Conservation (phyloP, 768 basidiomycete species). For the Pholiota molesta region DNA sequence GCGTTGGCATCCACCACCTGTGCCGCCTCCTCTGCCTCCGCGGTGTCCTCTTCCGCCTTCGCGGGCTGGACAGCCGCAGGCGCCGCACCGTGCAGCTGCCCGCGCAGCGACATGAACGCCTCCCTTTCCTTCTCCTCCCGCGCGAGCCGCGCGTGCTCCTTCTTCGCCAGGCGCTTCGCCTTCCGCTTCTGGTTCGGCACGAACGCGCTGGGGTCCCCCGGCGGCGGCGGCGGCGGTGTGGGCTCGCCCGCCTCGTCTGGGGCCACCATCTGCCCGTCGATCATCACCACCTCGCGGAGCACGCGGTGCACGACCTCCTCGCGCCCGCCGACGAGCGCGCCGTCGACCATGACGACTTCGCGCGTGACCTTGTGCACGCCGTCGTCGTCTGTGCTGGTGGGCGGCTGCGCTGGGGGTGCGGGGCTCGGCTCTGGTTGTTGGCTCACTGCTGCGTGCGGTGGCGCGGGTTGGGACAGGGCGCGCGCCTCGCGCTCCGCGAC, state of each 20-base stretch:
- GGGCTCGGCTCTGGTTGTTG: not conserved
- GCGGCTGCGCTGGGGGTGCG: not conserved
- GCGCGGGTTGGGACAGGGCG: not conserved
- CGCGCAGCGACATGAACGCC: slow-evolving; percentile 9
- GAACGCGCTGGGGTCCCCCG: not conserved
- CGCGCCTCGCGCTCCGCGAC: slow-evolving; percentile 17
- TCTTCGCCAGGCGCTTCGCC: slow-evolving; percentile 17
- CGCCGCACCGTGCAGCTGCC: slow-evolving; percentile 1
- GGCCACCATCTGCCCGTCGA: slow-evolving; percentile 18
- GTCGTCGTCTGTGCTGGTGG: not conserved
- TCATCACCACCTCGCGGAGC: slow-evolving; percentile 18
- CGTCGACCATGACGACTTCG: slow-evolving; percentile 1
- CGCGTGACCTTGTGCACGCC: not conserved
- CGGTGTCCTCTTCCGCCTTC: not conserved
- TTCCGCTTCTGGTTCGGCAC: slow-evolving; percentile 13
- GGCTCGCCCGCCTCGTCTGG: slow-evolving; percentile 1
- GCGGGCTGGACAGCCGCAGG: not conserved
- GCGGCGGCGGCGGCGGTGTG: not conserved
- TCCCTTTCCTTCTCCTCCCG: slow-evolving; percentile 18
- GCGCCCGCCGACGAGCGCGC: not conserved
- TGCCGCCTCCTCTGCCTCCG: not conserved
- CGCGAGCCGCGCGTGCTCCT: slow-evolving; percentile 5
- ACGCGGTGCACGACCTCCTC: slow-evolving; percentile 11
- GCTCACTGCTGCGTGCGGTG: not conserved
- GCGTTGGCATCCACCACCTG: not conserved